Evolutionary conservation across 495 filamentous ascomycete genomes (phyloP).

Genomic region (Penicillium subrubescens): DNA sequence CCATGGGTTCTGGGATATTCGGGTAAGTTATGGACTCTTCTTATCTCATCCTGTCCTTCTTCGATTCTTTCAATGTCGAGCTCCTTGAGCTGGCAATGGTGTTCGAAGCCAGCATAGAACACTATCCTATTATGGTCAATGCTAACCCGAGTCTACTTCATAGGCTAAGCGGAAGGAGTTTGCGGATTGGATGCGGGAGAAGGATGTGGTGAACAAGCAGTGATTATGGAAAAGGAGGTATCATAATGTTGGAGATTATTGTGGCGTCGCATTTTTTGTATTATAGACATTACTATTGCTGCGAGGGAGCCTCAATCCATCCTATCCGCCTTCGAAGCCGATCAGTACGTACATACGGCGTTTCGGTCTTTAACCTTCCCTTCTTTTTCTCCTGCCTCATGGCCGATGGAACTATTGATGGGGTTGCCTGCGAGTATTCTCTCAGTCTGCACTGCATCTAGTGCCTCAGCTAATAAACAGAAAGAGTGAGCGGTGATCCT

Average conservation of each 20-base stretch:
- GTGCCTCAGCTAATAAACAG: neutral
- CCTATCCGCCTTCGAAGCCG: neutral
- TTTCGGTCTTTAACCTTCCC: neutral
- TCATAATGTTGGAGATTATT: neutral
- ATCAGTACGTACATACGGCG: neutral
- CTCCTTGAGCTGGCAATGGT: neutral
- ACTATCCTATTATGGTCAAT: neutral
- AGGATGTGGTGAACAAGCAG: conserved; percentile 34
- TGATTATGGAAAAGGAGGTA: conserved; percentile 12
- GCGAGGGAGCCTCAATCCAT: conserved; percentile 20
- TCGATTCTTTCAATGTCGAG: conserved; percentile 21
- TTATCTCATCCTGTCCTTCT: conserved; percentile 37
- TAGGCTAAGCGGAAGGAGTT: conserved; percentile 76
- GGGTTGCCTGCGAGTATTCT: neutral
- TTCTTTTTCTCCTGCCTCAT: neutral
- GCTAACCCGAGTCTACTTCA: conserved; percentile 29
- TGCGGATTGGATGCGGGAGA: conserved; percentile 65
- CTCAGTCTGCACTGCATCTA: neutral
- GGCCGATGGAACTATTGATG: neutral
- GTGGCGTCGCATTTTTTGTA: conserved; percentile 19
- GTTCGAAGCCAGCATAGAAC: conserved; percentile 1
- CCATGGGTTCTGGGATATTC: conserved; percentile 68
- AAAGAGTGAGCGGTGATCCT: neutral
- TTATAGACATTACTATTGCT: conserved; percentile 21
- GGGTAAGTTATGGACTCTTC: conserved; percentile 53